Evolutionary conservation across 2,329 filamentous ascomycete genomes (phyloP).

Genomic region (Aaosphaeria pasadenensis): DNA sequence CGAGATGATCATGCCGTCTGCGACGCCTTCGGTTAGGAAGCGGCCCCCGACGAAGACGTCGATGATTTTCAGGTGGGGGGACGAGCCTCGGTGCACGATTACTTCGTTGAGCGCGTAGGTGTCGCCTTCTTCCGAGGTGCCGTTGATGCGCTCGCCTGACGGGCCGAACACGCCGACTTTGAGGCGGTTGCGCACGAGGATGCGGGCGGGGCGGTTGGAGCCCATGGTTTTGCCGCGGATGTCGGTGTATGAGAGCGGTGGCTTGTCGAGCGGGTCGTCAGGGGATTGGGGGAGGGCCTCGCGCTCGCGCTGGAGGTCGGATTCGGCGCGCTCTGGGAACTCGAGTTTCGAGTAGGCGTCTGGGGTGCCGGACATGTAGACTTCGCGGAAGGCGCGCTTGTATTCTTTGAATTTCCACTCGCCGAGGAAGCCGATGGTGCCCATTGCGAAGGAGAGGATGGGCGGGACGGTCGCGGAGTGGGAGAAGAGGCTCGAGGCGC

Average conservation of each 20-base stretch:
- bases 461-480: constrained; percentile 79
- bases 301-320: constrained; percentile 39
- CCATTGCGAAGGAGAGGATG: constrained; percentile 94
- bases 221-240: constrained; percentile 81
- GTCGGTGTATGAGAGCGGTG: constrained; percentile 59
- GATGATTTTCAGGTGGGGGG: constrained; percentile 87
- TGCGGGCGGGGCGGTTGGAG: constrained; percentile 67
- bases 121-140: constrained; percentile 29
- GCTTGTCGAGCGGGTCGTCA: constrained; percentile 19
- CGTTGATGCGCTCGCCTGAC: constrained; percentile 52
- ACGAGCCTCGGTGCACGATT: constrained; percentile 83
- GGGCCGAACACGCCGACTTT: constrained; percentile 80
- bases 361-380: constrained; percentile 76
- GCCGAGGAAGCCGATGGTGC: constrained; percentile 87
- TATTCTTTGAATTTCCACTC: constrained; percentile 96
- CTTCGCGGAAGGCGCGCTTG: constrained; percentile 86
- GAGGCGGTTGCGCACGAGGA: constrained; percentile 82
- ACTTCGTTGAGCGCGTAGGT: constrained; percentile 89
- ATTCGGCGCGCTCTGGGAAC: constrained; percentile 63
- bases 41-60: constrained; percentile 87
- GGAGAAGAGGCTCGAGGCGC: constrained; percentile 82
- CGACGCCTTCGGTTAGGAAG: constrained; percentile 89
- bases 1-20: constrained; percentile 90
- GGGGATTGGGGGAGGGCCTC: not conserved
- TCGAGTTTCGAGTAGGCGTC: constrained; percentile 56